A percentile compares a stretch with the other conserved stretches of the same genome.
phyloP scores from a whole-genome alignment of 2,329 filamentous ascomycete genomes.

The Stemphylium vesicarium region DNA sequence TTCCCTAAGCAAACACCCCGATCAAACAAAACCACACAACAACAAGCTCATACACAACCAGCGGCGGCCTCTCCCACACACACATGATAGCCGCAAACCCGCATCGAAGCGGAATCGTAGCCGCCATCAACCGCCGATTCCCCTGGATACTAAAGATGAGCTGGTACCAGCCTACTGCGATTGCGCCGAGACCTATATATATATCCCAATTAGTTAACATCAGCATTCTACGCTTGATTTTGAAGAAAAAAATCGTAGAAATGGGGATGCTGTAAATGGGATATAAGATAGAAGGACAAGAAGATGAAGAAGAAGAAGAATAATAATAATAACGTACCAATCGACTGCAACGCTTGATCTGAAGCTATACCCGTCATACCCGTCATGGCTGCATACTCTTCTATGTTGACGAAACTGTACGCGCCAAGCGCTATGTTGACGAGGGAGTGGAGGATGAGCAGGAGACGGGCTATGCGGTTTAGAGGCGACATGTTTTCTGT shows the following conservation, averaged over 20 bases:
- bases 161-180: constrained; percentile 23
- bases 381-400: neutral
- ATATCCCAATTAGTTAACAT: too few relatives aligned
- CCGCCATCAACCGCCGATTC: constrained; percentile 11
- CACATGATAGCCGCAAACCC: constrained; percentile 9
- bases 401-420: constrained; percentile 9
- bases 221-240: too few relatives aligned
- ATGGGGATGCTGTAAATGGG: too few relatives aligned
- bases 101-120: constrained; percentile 11
- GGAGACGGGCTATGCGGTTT: constrained; percentile 12
- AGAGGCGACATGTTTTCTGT: constrained; percentile 8
- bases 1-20: constrained; percentile 4
- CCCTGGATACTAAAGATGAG: constrained; percentile 17
- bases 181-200: constrained; percentile 14
- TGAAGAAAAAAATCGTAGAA: too few relatives aligned
- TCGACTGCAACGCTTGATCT: constrained; percentile 3
- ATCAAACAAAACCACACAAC: constrained; percentile 9
- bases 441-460: constrained; percentile 17
- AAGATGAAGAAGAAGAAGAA: too few relatives aligned
- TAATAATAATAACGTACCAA: too few relatives aligned
- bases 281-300: too few relatives aligned
- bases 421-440: constrained; percentile 19
- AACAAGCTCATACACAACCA: constrained; percentile 6
- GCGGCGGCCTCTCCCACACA: constrained; percentile 3
- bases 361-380: neutral